phyloP scores from a whole-genome alignment of 306 rosid species.

The Citrullus amarus region DNA sequence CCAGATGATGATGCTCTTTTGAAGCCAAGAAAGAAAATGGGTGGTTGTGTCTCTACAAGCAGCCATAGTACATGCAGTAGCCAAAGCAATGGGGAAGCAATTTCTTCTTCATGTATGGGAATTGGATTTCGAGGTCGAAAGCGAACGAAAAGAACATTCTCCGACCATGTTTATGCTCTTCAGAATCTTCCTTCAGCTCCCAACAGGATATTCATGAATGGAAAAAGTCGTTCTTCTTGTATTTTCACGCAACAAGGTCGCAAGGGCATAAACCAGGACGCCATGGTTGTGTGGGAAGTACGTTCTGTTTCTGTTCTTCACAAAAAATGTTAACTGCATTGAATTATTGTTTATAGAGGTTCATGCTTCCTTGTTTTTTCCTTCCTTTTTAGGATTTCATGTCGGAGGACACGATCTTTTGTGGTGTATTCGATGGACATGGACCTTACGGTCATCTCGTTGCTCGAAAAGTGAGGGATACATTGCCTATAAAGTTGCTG shows the following conservation, averaged over 20 bases:
- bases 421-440: constrained; percentile 95
- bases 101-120: constrained; percentile 41
- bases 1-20: constrained; percentile 35
- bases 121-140: constrained; percentile 28
- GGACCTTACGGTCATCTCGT: constrained; percentile 96
- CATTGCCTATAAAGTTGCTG: constrained; percentile 60
- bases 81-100: constrained; percentile 59
- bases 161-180: constrained; percentile 49
- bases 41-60: constrained; percentile 81
- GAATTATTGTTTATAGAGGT: background rate
- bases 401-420: constrained; percentile 68
- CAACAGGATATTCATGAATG: constrained; percentile 62
- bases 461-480: constrained; percentile 82
- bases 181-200: constrained; percentile 62
- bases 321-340: background rate
- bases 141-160: constrained; percentile 61
- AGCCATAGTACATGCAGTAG: constrained; percentile 65
- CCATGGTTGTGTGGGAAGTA: constrained; percentile 99
- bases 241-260: constrained; percentile 88
- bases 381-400: constrained; percentile 54
- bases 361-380: background rate
- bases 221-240: constrained; percentile 73
- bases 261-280: constrained; percentile 93
- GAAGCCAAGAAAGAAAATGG: constrained; percentile 54
- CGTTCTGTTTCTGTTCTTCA: constrained; percentile 24